Evolutionary conservation across 2,329 filamentous ascomycete genomes (phyloP).

Genomic region (Arthrinium phaeospermum): DNA sequence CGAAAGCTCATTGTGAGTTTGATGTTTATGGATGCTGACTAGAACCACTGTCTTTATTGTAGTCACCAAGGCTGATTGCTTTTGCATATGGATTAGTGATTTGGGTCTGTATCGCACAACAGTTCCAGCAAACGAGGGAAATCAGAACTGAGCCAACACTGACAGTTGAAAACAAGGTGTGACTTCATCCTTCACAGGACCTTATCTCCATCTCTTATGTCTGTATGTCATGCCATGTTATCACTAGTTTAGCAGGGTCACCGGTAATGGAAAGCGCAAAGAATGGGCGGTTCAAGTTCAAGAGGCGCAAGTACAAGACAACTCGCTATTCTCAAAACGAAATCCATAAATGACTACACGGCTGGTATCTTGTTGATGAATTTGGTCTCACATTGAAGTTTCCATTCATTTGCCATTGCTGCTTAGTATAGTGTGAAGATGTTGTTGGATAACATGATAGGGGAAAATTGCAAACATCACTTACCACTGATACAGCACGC

Average conservation of each 20-base stretch:
- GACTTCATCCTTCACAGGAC: too few species aligned
- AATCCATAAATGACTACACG: not conserved
- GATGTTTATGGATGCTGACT: not conserved
- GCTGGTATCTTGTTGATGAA: not conserved
- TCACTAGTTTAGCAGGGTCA: too few species aligned
- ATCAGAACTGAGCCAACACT: not conserved
- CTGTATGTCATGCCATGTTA: too few species aligned
- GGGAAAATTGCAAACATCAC: not conserved
- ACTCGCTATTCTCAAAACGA: not conserved
- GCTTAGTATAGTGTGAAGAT: not conserved
- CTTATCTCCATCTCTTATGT: too few species aligned
- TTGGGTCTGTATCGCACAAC: not conserved
- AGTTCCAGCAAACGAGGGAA: not conserved
- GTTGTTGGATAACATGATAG: not conserved
- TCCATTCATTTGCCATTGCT: not conserved
- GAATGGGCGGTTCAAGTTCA: not conserved
- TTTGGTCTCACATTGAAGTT: not conserved
- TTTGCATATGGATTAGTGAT: not conserved
- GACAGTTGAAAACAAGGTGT: not conserved
- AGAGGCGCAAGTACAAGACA: not conserved
- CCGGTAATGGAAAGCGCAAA: not conserved
- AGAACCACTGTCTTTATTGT: not conserved
- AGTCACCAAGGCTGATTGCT: not conserved
- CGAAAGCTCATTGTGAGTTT: not conserved
- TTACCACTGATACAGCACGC: not conserved